These are phyloP conservation scores for Fusarium odoratissimum DNA, from an alignment of 2,329 filamentous ascomycete genomes.

Conservation along the genomic window DNA sequence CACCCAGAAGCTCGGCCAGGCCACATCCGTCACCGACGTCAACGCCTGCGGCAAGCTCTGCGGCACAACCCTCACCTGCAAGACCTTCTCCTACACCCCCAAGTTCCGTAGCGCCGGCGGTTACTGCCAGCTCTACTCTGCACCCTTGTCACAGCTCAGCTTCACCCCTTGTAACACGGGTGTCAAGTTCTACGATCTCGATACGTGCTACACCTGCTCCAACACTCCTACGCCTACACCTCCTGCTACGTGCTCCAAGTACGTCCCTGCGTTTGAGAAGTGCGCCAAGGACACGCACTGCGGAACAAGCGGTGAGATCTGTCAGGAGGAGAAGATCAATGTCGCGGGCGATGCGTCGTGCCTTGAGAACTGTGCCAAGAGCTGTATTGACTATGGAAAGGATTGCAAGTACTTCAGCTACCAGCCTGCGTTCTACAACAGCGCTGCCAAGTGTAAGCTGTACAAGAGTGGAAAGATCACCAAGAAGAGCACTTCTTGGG, in stretches of 20 bases:
- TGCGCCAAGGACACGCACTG: conserved; percentile 19
- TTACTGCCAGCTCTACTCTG: conserved; percentile 15
- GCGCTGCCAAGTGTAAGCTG: conserved; percentile 27
- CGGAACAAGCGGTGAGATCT: conserved; percentile 17
- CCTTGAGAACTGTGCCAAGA: conserved; percentile 36
- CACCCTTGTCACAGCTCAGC: not conserved
- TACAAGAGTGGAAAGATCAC: conserved; percentile 22
- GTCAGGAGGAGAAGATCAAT: conserved; percentile 11
- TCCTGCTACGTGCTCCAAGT: conserved; percentile 22
- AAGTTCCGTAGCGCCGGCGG: not conserved
- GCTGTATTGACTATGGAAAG: conserved; percentile 21
- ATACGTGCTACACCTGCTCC: conserved; percentile 19
- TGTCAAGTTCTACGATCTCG: conserved; percentile 31
- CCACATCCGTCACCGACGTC: not conserved
- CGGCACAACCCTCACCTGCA: conserved; percentile 12
- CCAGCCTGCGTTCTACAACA: not conserved
- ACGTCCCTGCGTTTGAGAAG: conserved; percentile 18
- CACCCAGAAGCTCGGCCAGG: conserved; percentile 9
- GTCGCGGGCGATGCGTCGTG: conserved; percentile 12
- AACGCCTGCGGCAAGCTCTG: conserved; percentile 15
- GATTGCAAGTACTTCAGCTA: conserved; percentile 30
- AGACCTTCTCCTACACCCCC: conserved; percentile 16
- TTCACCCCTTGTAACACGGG: conserved; percentile 10
- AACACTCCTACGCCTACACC: not conserved
- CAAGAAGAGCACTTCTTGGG: not conserved